Evolutionary conservation across 2,329 filamentous ascomycete genomes (phyloP), one percentile per base, ranked within the genome.

Genomic region (Piedraia hortae): DNA sequence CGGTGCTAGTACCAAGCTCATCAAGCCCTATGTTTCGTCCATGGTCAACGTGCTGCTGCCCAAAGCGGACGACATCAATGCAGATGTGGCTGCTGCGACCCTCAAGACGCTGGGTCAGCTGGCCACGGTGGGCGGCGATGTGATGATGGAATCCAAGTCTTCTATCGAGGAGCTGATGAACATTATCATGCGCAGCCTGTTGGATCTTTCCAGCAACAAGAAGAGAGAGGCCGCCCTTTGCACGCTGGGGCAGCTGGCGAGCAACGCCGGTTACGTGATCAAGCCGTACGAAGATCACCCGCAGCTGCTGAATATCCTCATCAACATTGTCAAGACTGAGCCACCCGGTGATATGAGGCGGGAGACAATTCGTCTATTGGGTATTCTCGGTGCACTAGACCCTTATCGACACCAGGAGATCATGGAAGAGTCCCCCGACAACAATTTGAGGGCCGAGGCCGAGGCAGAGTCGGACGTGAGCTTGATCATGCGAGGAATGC

Each of bases 231-330:
- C 88, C 4, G 82, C 85, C 3, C 54, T 97, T 14, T 73, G 74
- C 32, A 85, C 85, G 0, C 56, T 97, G 1, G 82, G 82, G 10
- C 80, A 93, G 41, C 53, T 97, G 24, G 78, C 85, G 4, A 89
- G 78, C 39, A 93, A 90, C 45, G 85, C 80, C 7, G 85, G 88
- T 34, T 97, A 97, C 47, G 88, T 97, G 23, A 93, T 97, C 28
- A 67, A 80, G 25, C 88, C 88, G 1, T 97, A 97, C 37, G 57
- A 82, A 21, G 80, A 97, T 28, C 90, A 93, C 35, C 85, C 88
- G 0, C 71, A 91, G 39, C 60, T 97, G 5, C 64, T 97, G 21
- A 78, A 85, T 28, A 73, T 93, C 13, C 51, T 97, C 6, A 82
- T 91, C 41, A 75, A 72, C 33, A 90, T 97, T 33, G 85, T 93